Evolutionary conservation across 108 stramenopile species (phyloP).

Genomic region (Cyclotella sp.): DNA sequence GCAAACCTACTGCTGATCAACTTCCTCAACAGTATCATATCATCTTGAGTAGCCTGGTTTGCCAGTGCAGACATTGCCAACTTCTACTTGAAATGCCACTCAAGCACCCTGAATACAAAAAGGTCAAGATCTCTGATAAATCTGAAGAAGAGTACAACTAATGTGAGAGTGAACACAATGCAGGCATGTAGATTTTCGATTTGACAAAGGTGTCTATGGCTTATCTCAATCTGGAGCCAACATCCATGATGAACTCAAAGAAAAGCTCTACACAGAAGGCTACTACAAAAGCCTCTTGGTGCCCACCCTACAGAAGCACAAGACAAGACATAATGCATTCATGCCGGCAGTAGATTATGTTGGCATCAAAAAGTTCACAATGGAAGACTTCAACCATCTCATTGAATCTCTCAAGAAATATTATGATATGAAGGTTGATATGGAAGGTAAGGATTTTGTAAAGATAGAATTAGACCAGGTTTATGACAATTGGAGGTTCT

Average conservation of each 20-base stretch:
- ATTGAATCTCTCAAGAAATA: not conserved
- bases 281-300: not conserved
- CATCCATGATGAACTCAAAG: too few species aligned
- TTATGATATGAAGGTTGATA: not conserved
- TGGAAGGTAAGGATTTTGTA: not conserved
- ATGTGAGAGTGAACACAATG: not conserved
- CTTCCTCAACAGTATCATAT: not conserved
- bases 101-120: not conserved
- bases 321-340: not conserved
- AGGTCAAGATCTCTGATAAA: not conserved
- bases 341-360: not conserved
- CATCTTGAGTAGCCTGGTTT: not conserved
- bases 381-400: not conserved
- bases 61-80: not conserved
- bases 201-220: too few species aligned
- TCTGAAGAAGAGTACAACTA: not conserved
- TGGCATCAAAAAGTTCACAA: not conserved
- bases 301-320: not conserved
- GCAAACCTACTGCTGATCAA: too few species aligned
- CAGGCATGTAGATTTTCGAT: too few species aligned
- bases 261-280: too few species aligned
- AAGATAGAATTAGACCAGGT: not conserved
- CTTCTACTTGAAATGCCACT: not conserved
- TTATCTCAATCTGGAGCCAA: too few species aligned
- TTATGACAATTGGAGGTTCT: not conserved